Evolutionary conservation across 345 rosid species (phyloP).

Genomic region (Kernera saxatilis): DNA sequence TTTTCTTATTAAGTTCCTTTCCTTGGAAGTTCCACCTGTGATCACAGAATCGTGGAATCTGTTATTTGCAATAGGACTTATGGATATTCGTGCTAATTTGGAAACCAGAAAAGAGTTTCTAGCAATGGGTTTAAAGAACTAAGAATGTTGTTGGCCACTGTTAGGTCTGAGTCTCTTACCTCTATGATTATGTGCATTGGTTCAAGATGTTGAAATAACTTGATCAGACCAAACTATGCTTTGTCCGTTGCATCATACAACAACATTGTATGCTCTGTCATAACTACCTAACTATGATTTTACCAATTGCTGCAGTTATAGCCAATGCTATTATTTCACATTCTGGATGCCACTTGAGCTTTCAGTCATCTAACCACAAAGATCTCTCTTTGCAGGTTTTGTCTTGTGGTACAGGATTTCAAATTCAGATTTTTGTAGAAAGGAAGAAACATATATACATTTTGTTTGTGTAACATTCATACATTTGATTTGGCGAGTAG

Average conservation of each 20-base stretch:
- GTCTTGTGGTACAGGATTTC: slow-evolving; percentile 15
- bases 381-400: slow-evolving; percentile 30
- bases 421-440: slow-evolving; percentile 14
- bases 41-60: neutral
- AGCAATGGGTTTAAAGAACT: neutral
- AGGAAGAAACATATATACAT: slow-evolving; percentile 7
- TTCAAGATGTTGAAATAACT: slow-evolving; percentile 8
- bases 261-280: neutral
- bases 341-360: slow-evolving; percentile 14
- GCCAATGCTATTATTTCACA: neutral
- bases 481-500: slow-evolving; percentile 8
- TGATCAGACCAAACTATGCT: neutral
- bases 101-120: neutral
- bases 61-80: neutral
- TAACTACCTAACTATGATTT: neutral
- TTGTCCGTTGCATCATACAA: neutral
- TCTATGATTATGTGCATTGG: neutral
- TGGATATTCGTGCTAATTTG: neutral
- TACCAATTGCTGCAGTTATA: neutral
- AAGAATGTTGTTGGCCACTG: neutral
- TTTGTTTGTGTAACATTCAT: slow-evolving; percentile 29
- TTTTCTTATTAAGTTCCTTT: no score
- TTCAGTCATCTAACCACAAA: slow-evolving; percentile 1
- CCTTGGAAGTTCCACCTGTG: no score
- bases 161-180: slow-evolving; percentile 1